Evolutionary conservation across 2,329 filamentous ascomycete species (phyloP).

Genomic region (Botrytis pseudocinerea): DNA sequence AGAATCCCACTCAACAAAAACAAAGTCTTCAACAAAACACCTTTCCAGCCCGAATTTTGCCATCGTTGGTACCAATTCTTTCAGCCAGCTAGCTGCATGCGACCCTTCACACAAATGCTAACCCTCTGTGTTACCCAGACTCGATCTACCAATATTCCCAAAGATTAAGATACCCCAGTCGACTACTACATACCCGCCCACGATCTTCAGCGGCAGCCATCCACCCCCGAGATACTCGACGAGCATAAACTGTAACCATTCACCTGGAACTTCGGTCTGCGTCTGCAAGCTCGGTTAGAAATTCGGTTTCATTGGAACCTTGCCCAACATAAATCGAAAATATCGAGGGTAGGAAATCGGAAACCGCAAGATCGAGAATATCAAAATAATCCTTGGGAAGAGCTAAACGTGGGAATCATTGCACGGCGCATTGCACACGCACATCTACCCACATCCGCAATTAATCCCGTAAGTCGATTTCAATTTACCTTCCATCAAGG

Average conservation of each 20-base stretch:
- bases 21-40: slow-evolving; percentile 7
- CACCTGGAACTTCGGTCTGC: slow-evolving; percentile 20
- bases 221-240: slow-evolving; percentile 25
- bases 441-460: not conserved
- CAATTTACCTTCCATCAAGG: not conserved
- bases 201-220: slow-evolving; percentile 32
- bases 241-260: slow-evolving; percentile 28
- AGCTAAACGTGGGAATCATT: slow-evolving; percentile 1
- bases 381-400: slow-evolving; percentile 1
- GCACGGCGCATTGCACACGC: slow-evolving; percentile 5
- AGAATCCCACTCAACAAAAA: not conserved
- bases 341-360: slow-evolving; percentile 9
- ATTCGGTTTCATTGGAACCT: slow-evolving; percentile 24
- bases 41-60: not conserved
- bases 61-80: slow-evolving; percentile 12
- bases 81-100: slow-evolving; percentile 4
- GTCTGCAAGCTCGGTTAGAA: slow-evolving; percentile 22
- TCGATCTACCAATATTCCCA: slow-evolving; percentile 29
- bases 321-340: slow-evolving; percentile 4
- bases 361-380: slow-evolving; percentile 7
- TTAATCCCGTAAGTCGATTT: slow-evolving; percentile 8
- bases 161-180: slow-evolving; percentile 31
- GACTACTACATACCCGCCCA: slow-evolving; percentile 33
- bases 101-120: slow-evolving; percentile 9
- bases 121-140: slow-evolving; percentile 20